phyloP scores from a whole-genome alignment of 202 grass and related monocot species.

The Brachypodium distachyon region DNA sequence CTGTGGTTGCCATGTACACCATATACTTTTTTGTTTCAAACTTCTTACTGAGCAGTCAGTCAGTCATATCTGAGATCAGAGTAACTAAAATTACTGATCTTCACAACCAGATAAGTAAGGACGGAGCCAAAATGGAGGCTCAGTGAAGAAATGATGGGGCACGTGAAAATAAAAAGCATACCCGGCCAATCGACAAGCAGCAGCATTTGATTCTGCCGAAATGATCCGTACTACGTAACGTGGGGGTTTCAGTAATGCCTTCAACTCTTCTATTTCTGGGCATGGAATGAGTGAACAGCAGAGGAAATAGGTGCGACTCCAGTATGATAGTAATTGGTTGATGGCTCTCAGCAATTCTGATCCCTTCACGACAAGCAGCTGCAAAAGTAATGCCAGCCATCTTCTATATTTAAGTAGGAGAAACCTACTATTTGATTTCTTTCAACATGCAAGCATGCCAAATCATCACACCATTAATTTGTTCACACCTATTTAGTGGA shows the following conservation, averaged over 20 bases:
- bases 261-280: neutral
- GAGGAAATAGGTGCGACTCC: neutral
- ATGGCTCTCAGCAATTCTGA: too few relatives aligned
- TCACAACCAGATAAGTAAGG: neutral
- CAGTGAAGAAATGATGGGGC: neutral
- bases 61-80: too few relatives aligned
- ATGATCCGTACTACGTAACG: neutral
- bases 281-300: neutral
- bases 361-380: too few relatives aligned
- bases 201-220: neutral
- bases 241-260: neutral
- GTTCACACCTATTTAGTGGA: too few relatives aligned
- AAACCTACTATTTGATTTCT: too few relatives aligned
- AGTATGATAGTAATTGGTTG: too few relatives aligned
- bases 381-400: too few relatives aligned
- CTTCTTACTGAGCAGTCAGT: neutral
- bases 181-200: neutral
- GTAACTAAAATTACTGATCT: too few relatives aligned
- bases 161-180: neutral
- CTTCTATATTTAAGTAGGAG: too few relatives aligned
- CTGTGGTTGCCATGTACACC: neutral
- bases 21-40: neutral
- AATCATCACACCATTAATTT: too few relatives aligned
- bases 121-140: neutral
- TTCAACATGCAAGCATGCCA: too few relatives aligned